Base-by-base conservation (phyloP, 1,284 basidiomycete genomes). In the Rhodotorula sp. region DNA sequence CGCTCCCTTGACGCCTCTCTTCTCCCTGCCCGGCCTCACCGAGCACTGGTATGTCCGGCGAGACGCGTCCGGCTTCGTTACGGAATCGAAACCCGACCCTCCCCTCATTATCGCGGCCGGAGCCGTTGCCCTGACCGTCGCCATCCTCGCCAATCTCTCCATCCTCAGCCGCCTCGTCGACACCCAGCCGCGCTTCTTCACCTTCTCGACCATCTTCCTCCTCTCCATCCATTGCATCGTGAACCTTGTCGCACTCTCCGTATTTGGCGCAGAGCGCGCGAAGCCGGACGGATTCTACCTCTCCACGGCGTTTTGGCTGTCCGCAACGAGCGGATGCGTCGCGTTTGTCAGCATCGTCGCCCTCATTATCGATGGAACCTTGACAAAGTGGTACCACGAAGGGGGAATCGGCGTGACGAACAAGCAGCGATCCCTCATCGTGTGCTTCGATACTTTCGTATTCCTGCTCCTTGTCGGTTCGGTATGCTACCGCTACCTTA, bases 101-200 rank as follows among this genome's bases (percentile, higher is more conserved):
- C 61, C 67, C 0, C n/a, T 71, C 4, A 64, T 71, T n/a, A 26
- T 66, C 20, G 67, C 67, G 2, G 52, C 61, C 2, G 64, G 67
- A 0, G 24, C 64, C 3, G 75, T 91, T 57, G 89, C 89, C 54
- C 85, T 93, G 78, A 81, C 81, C 0, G 88, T 86, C 62, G 90
- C 85, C 0, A 78, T 89, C 11, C 73, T 88, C 9, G 90, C 91
- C 5, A 92, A 90, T 73, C 65, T 85, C 24, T 87, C 85, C 65
- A 82, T 93, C 37, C 81, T 92, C 28, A 67, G 84, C 30, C 84
- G 91, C 28, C 91, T 92, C 76, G 78, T 90, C 70, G 91, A 71
- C 24, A 48, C 89, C 89, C 75, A 90, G 87, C 88, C 58, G 4
- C 61, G 70, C 30, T 55, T 68, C 18, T 72, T 68, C 64, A 69